Evolutionary conservation across 345 rosid species (phyloP).

Genomic region (Brassica incana): DNA sequence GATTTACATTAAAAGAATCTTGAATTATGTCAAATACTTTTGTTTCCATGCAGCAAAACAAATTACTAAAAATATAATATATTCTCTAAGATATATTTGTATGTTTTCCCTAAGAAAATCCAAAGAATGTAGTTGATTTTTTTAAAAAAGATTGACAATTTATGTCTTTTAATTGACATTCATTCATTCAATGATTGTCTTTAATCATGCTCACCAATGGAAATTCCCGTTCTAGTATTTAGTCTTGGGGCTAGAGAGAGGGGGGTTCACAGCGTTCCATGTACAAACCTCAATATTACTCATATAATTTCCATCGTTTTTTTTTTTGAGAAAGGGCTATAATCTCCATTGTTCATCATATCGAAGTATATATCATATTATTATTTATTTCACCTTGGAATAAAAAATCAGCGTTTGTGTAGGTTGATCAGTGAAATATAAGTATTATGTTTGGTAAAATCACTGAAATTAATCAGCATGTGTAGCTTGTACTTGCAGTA

Average conservation of each 20-base stretch:
- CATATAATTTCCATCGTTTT: background rate
- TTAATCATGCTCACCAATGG: background rate
- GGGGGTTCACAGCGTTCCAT: background rate
- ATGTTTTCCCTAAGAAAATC: too few species aligned
- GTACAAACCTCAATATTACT: background rate
- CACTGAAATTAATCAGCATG: background rate
- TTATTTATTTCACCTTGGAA: constrained; percentile 19
- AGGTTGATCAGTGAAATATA: background rate
- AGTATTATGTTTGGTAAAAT: too few species aligned
- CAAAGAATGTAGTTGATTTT: background rate
- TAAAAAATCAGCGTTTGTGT: background rate
- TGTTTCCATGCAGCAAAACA: background rate
- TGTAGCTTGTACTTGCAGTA: constrained; percentile 29
- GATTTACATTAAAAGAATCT: too few species aligned
- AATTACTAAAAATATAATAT: too few species aligned
- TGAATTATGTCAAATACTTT: background rate
- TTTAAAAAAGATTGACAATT: background rate
- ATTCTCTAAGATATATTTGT: background rate
- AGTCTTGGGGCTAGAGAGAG: background rate
- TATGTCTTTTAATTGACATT: background rate
- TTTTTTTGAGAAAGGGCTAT: too few species aligned
- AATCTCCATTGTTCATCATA: too few species aligned
- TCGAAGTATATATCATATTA: background rate
- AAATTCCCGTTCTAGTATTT: background rate
- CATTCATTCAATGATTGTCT: background rate